Evolutionary conservation across 345 rosid species (phyloP).

Genomic region (Microcos paniculata): DNA sequence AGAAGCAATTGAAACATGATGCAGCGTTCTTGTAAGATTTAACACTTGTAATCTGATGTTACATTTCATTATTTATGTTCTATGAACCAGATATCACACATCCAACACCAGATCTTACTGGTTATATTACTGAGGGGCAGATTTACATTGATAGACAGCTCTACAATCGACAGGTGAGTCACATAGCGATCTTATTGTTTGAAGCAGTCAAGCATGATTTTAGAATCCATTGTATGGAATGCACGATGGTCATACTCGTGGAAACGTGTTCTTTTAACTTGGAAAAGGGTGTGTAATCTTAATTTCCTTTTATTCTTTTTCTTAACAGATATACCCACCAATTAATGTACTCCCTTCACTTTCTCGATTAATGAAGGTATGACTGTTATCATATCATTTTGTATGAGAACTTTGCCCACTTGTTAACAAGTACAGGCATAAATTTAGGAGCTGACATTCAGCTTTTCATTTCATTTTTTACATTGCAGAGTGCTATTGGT

Average conservation of each 20-base stretch:
- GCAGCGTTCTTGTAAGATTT: conserved; percentile 2
- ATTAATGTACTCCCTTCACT: conserved; percentile 97
- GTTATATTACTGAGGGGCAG: conserved; percentile 97
- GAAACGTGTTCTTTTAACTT: neutral
- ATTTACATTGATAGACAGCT: conserved; percentile 88
- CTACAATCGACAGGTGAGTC: conserved; percentile 61
- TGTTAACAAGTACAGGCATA: neutral
- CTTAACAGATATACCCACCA: conserved; percentile 89
- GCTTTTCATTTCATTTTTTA: neutral
- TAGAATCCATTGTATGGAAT: neutral
- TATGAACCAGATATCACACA: conserved; percentile 80
- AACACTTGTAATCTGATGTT: neutral
- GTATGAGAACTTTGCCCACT: neutral
- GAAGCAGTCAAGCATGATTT: neutral
- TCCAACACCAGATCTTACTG: conserved; percentile 99
- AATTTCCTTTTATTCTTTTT: neutral
- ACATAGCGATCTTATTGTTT: neutral
- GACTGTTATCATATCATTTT: conserved; percentile 1
- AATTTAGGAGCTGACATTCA: neutral
- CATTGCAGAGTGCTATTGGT: conserved; percentile 87
- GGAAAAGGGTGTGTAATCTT: neutral
- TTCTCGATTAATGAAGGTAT: conserved; percentile 97
- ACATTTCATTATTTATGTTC: neutral
- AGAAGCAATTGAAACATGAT: neutral
- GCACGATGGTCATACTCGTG: neutral